Base-by-base conservation (phyloP, 176 grass and related monocot species). In the Urochloa ruziziensis region DNA sequence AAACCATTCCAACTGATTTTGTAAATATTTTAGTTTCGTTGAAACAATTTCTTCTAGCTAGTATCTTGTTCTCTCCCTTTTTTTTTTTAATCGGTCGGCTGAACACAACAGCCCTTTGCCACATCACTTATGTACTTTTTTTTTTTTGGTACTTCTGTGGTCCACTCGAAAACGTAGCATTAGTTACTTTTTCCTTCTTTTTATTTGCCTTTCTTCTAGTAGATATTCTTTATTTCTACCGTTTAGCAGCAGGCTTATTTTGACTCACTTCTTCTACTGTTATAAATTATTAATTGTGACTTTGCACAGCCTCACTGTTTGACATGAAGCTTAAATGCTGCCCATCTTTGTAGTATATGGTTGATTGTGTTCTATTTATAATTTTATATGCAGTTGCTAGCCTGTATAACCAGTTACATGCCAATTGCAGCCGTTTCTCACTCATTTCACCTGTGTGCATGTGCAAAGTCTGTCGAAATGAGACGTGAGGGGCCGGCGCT, bases 391-490 rank as follows among this genome's bases (percentile, higher is more conserved):
- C n/a, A 35, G 30, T 28, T 17, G 46, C 36, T 21, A 46, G 1
- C 7, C 27, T 30, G 32, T 47, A 10, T 47, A 28, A 21, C 23
- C 14, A 71, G 13, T 23, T 35, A 27, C 6, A 4, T 75, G 35
- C 29, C 17, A 27, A 13, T 19, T 16, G 7, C 66, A 43, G 21
- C 18, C 2, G 0, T 4, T 69, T 62, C 40, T 70, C 66, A 52
- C 39, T 48, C 30, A 28, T 58, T 39, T 65, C 21, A 44, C 28
- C 21, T 28, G 36, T 68, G 48, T 67, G 27, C 37, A 3, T 75
- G 64, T 28, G 51, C 85, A 86, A 83, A 80, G 62, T 67, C 70
- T 21, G 15, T 43, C 27, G 48, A 54, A 80, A 91, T 91, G 92
- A 84, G 69, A 75, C 23, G 32, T 1, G 33, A 35, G 24, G 51